Base-by-base conservation (phyloP, 768 basidiomycete genomes). In the Dioszegia crocea region DNA sequence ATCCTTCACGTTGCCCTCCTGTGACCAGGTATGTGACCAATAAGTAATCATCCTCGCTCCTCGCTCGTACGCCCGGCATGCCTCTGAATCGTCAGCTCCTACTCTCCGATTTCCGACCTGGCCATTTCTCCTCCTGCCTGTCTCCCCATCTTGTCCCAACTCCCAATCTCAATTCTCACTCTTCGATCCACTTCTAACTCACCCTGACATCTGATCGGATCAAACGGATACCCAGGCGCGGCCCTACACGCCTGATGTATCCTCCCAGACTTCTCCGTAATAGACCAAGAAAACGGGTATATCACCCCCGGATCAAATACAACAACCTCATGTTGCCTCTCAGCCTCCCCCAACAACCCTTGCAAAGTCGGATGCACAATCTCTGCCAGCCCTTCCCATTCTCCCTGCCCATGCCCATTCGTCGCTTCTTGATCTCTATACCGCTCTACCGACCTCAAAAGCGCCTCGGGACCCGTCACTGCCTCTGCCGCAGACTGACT, bases 1-100 rank as follows among this genome's bases (percentile, higher is more conserved):
- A 39, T 60, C 59, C 19, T 31, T 48, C 11, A 24, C 14, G 31
- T 47, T 27, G 3, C 51, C 53, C 14, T n/a, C 3, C 44, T 60
- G 51, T 29, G 40, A 26, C 61, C 61, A 63, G n/a, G 57, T 59
- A 51, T 63, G 61, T 5, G 61, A 59, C 61, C 61, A 63, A 44
- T 63, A 63, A 3, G 61, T 63, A 33, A 63, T 63, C 51, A 50
- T 40, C 23, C 57, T 54, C 1, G 61, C 61, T 26, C 61, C 61
- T 24, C 52, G 30, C 40, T 63, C 61, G 36, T 63, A 63, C n/a
- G 61, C 61, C 27, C 24, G 26, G 26, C 53, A 29, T 4, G 41
- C 36, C 9, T 63, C 61, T 63, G 38, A 6, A 14, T n/a, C 8
- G 24, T 41, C 31, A 60, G 46, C 55, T n/a, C n/a, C n/a, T n/a